phyloP scores from a whole-genome alignment of 169 alveolate species.

The Plasmodium vinckei region DNA sequence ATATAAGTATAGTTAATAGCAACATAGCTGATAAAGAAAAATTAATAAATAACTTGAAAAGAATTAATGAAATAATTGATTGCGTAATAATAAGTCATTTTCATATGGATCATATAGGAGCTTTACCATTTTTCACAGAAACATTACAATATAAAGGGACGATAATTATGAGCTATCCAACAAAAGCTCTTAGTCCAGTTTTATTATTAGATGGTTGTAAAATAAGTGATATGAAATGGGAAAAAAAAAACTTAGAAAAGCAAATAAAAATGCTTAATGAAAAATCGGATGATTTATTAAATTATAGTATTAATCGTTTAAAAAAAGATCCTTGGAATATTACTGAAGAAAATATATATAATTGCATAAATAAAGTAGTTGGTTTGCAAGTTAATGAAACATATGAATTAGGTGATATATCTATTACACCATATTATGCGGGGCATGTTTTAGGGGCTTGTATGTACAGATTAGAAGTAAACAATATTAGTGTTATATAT shows the following conservation, averaged over 20 bases:
- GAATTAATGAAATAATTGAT: conserved; percentile 88
- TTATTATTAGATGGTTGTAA: conserved; percentile 97
- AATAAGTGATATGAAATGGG: conserved; percentile 87
- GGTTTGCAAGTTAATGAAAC: conserved; percentile 95
- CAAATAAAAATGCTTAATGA: conserved; percentile 80
- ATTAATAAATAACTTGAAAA: conserved; percentile 50
- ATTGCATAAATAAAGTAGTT: conserved; percentile 87
- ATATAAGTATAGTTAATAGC: conserved; percentile 69
- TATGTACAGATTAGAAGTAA: conserved; percentile 95
- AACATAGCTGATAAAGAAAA: conserved; percentile 49
- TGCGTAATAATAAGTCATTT: conserved; percentile 96
- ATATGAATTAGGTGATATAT: conserved; percentile 87
- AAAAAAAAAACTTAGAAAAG: conserved; percentile 78
- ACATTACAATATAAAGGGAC: conserved; percentile 93
- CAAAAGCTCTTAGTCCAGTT: conserved; percentile 96
- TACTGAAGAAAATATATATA: conserved; percentile 89
- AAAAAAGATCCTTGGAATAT: conserved; percentile 87
- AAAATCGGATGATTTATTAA: conserved; percentile 71
- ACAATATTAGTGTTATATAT: conserved; percentile 93
- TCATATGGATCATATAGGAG: conserved; percentile 99
- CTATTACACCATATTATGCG: conserved; percentile 97
- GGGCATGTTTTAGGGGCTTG: conserved; percentile 99
- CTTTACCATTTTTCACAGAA: conserved; percentile 98
- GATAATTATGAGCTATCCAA: conserved; percentile 96
- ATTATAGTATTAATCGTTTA: conserved; percentile 56